Evolutionary conservation across 805 yeast genomes (phyloP).

Genomic region (Tetrapisispora pingtungensis): DNA sequence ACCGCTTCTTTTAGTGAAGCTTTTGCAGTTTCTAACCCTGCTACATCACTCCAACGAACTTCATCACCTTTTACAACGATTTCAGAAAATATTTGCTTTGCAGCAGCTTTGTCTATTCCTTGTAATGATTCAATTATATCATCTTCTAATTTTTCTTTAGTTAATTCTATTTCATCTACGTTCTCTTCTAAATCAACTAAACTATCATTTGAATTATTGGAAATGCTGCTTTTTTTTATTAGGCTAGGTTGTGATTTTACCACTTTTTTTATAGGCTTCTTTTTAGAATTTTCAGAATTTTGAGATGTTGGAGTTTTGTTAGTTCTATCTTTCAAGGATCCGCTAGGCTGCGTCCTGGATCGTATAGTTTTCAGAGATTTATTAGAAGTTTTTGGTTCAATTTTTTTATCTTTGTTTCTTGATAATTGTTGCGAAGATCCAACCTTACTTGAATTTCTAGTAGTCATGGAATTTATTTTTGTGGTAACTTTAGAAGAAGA

Average conservation of each 20-base stretch:
- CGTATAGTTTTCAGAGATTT: too few species aligned
- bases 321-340: too few species aligned
- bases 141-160: constrained; percentile 8
- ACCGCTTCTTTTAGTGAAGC: constrained; percentile 86
- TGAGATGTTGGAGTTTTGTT: too few species aligned
- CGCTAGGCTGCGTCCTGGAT: too few species aligned
- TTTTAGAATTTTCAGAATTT: too few species aligned
- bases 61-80: constrained; percentile 85
- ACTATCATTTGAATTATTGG: neutral
- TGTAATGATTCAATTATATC: constrained; percentile 29
- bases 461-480: neutral
- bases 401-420: too few species aligned
- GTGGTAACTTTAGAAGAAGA: neutral
- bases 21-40: constrained; percentile 85
- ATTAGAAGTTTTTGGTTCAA: too few species aligned
- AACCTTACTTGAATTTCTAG: neutral
- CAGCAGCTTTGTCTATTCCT: constrained; percentile 74
- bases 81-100: constrained; percentile 77
- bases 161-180: neutral
- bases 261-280: neutral
- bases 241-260: neutral
- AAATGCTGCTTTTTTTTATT: neutral
- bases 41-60: constrained; percentile 91
- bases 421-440: too few species aligned
- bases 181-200: neutral